Conservation (phyloP, 208 protist genomes). For the Acanthamoeba sp. region DNA sequence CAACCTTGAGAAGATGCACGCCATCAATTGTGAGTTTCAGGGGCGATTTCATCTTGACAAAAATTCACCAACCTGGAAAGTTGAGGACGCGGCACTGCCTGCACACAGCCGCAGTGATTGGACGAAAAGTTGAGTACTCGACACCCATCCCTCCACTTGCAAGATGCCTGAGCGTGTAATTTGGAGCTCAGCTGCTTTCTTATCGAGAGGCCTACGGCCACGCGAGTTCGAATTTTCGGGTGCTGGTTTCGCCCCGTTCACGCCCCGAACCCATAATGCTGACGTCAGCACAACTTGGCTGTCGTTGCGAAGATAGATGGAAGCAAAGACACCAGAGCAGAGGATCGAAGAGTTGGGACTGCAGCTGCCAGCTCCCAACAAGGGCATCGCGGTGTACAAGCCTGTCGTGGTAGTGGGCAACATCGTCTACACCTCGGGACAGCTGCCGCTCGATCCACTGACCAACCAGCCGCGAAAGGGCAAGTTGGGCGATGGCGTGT, state of each 20-base stretch:
- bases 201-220: too few species aligned
- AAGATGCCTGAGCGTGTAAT: too few species aligned
- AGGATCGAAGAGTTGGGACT: background rate
- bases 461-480: slow-evolving; percentile 13
- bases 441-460: background rate
- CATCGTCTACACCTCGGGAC: slow-evolving; percentile 40
- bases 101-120: background rate
- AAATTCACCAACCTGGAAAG: background rate
- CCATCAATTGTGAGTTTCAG: background rate
- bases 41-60: too few species aligned
- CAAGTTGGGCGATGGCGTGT: background rate
- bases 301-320: too few species aligned
- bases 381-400: slow-evolving; percentile 15
- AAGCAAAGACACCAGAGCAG: background rate
- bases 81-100: background rate
- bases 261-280: too few species aligned
- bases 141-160: background rate
- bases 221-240: too few species aligned
- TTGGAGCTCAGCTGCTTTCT: too few species aligned
- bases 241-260: too few species aligned
- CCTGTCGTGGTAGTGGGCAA: slow-evolving; percentile 38
- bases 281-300: too few species aligned
- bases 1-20: background rate
- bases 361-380: background rate
- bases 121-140: background rate